Percentiles rank a stretch among this genome's conserved stretches.
phyloP scores from a whole-genome alignment of 352 stramenopile genomes.

The Phytophthora nicotianae region DNA sequence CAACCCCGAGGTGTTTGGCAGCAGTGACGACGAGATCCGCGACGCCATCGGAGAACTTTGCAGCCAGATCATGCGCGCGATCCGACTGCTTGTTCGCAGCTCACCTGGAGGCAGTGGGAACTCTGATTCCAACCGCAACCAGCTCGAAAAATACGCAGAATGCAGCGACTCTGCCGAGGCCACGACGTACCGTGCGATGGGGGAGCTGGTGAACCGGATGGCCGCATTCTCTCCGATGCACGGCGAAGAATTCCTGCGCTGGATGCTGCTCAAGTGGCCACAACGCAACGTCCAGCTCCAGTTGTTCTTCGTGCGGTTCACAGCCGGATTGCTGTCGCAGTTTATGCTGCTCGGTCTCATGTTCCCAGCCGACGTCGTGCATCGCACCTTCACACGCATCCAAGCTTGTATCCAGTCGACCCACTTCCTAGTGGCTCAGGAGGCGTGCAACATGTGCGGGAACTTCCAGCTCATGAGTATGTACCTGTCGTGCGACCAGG shows the following conservation, averaged over 20 bases:
- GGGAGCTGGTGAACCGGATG: slow-evolving; percentile 67
- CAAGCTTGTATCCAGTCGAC: slow-evolving; percentile 60
- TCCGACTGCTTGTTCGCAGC: slow-evolving; percentile 62
- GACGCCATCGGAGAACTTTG: slow-evolving; percentile 44
- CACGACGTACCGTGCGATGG: slow-evolving; percentile 64
- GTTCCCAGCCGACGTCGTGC: slow-evolving; percentile 53
- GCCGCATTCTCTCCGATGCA: slow-evolving; percentile 65
- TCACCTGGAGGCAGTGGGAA: slow-evolving; percentile 48
- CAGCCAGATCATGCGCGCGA: slow-evolving; percentile 48
- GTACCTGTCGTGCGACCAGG: slow-evolving; percentile 62
- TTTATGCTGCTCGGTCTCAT: slow-evolving; percentile 66
- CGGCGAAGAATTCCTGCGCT: slow-evolving; percentile 62
- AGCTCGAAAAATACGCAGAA: slow-evolving; percentile 70
- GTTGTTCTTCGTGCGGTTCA: slow-evolving; percentile 79
- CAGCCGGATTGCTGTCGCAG: slow-evolving; percentile 57
- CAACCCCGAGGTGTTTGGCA: slow-evolving; percentile 46
- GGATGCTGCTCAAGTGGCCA: slow-evolving; percentile 80
- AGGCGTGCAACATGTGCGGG: slow-evolving; percentile 64
- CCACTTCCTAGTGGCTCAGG: slow-evolving; percentile 77
- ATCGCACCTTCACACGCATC: slow-evolving; percentile 56
- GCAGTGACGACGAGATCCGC: slow-evolving; percentile 41
- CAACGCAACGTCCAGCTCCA: slow-evolving; percentile 74
- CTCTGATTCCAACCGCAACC: slow-evolving; percentile 53
- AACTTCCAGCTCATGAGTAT: slow-evolving; percentile 76
- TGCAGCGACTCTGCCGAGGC: slow-evolving; percentile 68